These are phyloP conservation scores for Calonectria henricotiae DNA, from an alignment of 2,329 filamentous ascomycete genomes.

Conservation along the genomic window DNA sequence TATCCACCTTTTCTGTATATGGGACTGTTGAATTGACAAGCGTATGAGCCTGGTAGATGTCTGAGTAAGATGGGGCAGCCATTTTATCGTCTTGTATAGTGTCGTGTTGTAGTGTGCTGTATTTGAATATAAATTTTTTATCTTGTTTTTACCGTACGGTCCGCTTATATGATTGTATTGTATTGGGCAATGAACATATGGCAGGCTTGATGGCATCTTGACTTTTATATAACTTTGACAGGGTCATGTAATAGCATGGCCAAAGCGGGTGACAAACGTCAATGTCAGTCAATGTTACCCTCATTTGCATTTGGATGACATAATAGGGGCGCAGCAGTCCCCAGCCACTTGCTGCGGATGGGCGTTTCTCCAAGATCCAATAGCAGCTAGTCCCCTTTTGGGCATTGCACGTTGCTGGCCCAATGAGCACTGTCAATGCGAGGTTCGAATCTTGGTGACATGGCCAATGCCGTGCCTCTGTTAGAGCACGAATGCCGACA, in stretches of 20 bases:
- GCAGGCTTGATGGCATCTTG: too few species aligned
- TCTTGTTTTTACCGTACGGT: too few species aligned
- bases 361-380: conserved; percentile 1
- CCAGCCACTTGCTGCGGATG: background rate
- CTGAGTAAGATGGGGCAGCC: background rate
- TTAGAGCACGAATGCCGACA: background rate
- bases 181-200: too few species aligned
- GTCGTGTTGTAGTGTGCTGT: too few species aligned
- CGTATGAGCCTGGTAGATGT: background rate
- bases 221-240: background rate
- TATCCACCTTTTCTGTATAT: background rate
- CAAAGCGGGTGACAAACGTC: too few species aligned
- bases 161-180: too few species aligned
- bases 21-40: background rate
- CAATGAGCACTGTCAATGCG: background rate
- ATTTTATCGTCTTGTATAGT: too few species aligned
- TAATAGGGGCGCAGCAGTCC: background rate
- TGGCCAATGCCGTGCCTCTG: background rate
- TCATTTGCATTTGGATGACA: background rate
- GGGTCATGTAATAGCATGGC: conserved; percentile 9
- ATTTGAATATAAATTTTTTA: too few species aligned
- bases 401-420: background rate
- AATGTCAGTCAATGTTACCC: background rate
- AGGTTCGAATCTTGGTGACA: background rate
- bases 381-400: background rate